Base-by-base conservation (phyloP, 805 yeast species). In the Ogataea henricii region DNA sequence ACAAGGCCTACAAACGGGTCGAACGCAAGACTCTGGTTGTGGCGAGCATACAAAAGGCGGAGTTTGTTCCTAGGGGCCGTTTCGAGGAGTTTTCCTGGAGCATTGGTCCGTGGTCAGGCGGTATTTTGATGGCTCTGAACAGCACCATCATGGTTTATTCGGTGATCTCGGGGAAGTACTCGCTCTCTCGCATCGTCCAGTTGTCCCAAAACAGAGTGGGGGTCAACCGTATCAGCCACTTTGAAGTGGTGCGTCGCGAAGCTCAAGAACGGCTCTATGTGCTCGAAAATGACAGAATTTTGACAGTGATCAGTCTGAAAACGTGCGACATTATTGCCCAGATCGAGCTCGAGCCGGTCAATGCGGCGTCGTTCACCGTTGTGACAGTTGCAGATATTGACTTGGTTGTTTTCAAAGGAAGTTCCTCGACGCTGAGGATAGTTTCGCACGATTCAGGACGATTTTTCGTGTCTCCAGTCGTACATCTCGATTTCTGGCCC, bases 401-500 rank as follows among this genome's bases (percentile, higher is more conserved):
- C 18, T 18, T 47, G 25, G 8, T 47, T 6, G 22, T 43, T 22
- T 32, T 42, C 10, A 33, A 23, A n/a, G 33, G 43, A n/a, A 21
- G 16, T 21, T 42, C 50, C 3, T 47, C 50, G 7, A 30, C 30
- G 27, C 23, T 47, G 35, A 7, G 23, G 21, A 33, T 39, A 9
- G 35, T 47, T 2, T 23, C 43, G 9, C 40, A 38, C 27, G 50
- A 47, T 20, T 42, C 30, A 18, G 22, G 25, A 5, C 38, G 26
- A 17, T 29, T 47, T n/a, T 21, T 42, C 43, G 14, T 17, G 20
- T 47, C 50, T 12, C 46, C 46, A 6, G 20, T 38, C 2, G 40
- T 47, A 3, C 40, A 56, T 39, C 44, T 64, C 2, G 49, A 52
- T 4, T 62, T 58, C 45, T 54, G 64, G 57, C 59, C 68, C 3